Evolutionary conservation across 345 rosid genomes (phyloP), one percentile per base, ranked within the genome.

Genomic region (Linum tenue): DNA sequence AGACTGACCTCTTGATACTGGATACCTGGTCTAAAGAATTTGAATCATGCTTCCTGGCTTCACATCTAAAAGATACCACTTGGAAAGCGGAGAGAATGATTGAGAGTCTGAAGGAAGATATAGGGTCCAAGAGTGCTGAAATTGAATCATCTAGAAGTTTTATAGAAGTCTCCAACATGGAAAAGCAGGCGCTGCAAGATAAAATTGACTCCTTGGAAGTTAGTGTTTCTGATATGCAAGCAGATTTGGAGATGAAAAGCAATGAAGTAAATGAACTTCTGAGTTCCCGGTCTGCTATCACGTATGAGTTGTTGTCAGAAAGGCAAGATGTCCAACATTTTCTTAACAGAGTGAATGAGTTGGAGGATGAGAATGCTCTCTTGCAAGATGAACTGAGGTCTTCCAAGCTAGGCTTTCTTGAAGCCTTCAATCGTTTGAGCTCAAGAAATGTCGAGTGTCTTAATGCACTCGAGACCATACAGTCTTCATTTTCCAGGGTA

Each of bases 11-110:
- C 66, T 77, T 78, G 31, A 62, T 74, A 67, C 40, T 80, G 69
- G 79, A 82, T 36, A 69, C 76, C 36, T 84, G 64, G 75, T 73
- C 88, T 11, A 94, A 85, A 78, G 96, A 85, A 62, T 58, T 90
- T n/a, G 95, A 85, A 78, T 83, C 80, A 3, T 76, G 84, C 75
- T 70, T 88, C 73, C 66, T 90, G 82, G 76, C 64, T 64, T 82
- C 70, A 39, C 76, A 60, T 75, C 72, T 90, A 59, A 76, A 81
- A 69, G 95, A 88, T 72, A 70, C 69, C 70, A 70, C 76, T 75
- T 67, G 61, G 50, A 68, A 64, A 71, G 60, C 73, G 56, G 66
- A 76, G 61, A 74, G 65, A 75, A 48, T 74, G 71, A 56, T 90
- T 55, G 92, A 83, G 77, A 72, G 76, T 66, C 71, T 88, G 56